Evolutionary conservation across 306 rosid species (phyloP), one percentile per base, ranked within the genome.

Genomic region (Quercus parvula): DNA sequence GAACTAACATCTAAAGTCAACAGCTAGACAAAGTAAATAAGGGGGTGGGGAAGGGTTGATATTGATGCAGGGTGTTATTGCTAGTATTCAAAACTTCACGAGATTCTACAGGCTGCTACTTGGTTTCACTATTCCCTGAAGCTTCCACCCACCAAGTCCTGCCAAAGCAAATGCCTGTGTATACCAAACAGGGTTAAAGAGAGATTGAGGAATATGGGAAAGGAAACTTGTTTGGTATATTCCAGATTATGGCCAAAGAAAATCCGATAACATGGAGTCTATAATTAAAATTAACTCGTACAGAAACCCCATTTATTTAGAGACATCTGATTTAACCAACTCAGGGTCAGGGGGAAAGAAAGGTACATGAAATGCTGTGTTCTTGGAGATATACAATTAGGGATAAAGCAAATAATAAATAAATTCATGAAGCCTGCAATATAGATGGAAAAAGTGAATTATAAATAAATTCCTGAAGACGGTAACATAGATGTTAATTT

Each of bases 111-210:
- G 70, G 85, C 83, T 80, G 76, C 86, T 85, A 78, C 88, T 86
- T 69, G 99, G 99, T 88, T 90, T 87, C 77, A 95, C 87, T 67
- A 95, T 86, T 87, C 98, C 98, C 51, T 88, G 99, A 84, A 95
- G 93, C 84, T 90, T 95, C 99, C 99, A 95, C 51, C 99, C 98
- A 70, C 99, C 99, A 75, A 86, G 88, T 83, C 98, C 97, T 49
- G 99, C 98, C 73, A 85, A 82, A 75, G 89, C 85, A 89, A 95
- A 92, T 81, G 98, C 97, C 99, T 95, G 92, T 61, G 17, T 44
- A 67, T 62, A 77, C 25, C 70, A 84, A 63, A 78, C 24, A 19
- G 27, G 5, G 83, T 88, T 73, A 81, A 80, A 78, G 81, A 38
- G 71, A 75, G 24, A 57, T 66, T 22, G 30, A 49, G 17, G 54